Percentiles rank a stretch among this genome's conserved stretches.
These are phyloP conservation scores for Starmerella stellata DNA, from an alignment of 805 yeast genomes.

Conservation along the genomic window DNA sequence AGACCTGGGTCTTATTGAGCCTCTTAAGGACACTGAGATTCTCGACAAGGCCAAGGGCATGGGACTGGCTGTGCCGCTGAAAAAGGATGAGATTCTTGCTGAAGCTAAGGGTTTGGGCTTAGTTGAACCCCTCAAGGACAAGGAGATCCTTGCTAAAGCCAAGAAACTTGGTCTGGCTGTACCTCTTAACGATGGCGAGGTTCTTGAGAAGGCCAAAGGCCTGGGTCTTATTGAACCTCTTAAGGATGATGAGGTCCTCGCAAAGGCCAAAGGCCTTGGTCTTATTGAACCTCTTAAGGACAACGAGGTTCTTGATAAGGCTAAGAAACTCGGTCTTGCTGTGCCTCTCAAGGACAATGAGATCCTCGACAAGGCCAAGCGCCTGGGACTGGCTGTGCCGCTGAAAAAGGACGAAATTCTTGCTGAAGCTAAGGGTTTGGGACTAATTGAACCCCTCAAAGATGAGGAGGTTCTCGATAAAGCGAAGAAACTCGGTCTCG, in stretches of 20 bases:
- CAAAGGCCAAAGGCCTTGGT: conserved; percentile 32
- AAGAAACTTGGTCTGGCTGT: conserved; percentile 2
- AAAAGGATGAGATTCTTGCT: background rate
- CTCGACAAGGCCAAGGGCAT: background rate
- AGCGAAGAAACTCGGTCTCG: conserved; percentile 4
- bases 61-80: conserved; percentile 8
- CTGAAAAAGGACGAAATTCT: background rate
- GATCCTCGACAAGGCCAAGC: conserved; percentile 10
- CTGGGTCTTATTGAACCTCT: background rate
- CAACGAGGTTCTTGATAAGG: conserved; percentile 1
- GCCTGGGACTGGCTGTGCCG: conserved; percentile 10
- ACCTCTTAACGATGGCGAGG: background rate
- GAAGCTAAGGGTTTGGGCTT: conserved; percentile 9
- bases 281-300: conserved; percentile 31
- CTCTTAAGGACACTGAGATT: conserved; percentile 3
- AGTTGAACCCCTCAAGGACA: conserved; percentile 6
- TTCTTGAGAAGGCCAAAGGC: conserved; percentile 1
- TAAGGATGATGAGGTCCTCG: background rate
- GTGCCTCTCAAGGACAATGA: conserved; percentile 6
- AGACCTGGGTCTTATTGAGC: conserved; percentile 12
- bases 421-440: conserved; percentile 11
- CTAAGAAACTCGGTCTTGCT: conserved; percentile 6
- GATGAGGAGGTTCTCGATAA: conserved; percentile 1
- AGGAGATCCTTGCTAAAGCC: conserved; percentile 4
- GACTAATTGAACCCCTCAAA: conserved; percentile 11